Conservation (phyloP, 2,329 filamentous ascomycete species). For the Podosphaera leucotricha region DNA sequence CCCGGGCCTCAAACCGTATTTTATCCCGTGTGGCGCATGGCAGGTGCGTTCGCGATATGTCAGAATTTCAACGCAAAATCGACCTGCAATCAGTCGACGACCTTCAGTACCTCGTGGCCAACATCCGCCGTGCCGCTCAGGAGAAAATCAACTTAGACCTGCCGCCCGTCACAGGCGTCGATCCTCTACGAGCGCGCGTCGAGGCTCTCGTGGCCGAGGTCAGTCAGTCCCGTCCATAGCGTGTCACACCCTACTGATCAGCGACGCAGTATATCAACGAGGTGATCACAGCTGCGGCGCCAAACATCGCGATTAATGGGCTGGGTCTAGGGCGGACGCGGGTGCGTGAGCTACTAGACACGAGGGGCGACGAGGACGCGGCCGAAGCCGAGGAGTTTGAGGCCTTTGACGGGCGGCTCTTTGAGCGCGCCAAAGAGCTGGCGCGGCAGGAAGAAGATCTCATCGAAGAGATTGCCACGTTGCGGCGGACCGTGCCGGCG, state of each 20-base stretch:
- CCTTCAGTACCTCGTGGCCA: conserved; percentile 43
- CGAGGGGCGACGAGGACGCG: conserved; percentile 1
- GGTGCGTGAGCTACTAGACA: conserved; percentile 13
- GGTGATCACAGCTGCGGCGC: conserved; percentile 32
- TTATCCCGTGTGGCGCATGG: too few species aligned
- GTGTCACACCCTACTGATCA: neutral
- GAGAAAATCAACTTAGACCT: conserved; percentile 44
- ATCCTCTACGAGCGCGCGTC: conserved; percentile 33
- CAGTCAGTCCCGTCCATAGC: too few species aligned
- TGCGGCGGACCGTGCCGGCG: conserved; percentile 10
- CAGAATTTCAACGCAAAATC: conserved; percentile 40
- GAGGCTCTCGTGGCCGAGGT: conserved; percentile 37
- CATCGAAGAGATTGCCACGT: conserved; percentile 34
- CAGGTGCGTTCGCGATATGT: conserved; percentile 6
- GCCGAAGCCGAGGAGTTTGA: conserved; percentile 25
- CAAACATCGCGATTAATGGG: conserved; percentile 40
- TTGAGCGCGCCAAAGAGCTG: conserved; percentile 34
- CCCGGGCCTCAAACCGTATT: too few species aligned
- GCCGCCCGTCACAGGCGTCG: conserved; percentile 36
- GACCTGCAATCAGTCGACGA: conserved; percentile 59
- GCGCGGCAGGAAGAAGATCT: conserved; percentile 38
- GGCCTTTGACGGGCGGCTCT: conserved; percentile 34
- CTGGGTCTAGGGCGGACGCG: conserved; percentile 19
- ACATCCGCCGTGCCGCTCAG: conserved; percentile 43
- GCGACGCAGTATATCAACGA: conserved; percentile 31